phyloP scores from a whole-genome alignment of 495 filamentous ascomycete species.

The Daldinia bambusicola region DNA sequence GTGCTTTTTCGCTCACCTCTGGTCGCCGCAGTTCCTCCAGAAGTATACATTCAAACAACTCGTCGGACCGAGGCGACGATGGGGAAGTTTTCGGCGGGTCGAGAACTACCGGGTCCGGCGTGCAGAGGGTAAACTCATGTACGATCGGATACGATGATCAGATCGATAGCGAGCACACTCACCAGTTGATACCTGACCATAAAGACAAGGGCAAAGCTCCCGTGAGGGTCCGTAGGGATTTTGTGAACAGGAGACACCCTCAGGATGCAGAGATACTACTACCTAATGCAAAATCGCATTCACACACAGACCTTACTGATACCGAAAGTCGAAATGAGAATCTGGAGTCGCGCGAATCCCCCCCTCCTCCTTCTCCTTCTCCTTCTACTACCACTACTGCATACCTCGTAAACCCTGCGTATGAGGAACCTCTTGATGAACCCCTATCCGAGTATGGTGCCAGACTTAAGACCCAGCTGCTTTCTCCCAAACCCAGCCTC shows the following conservation, averaged over 20 bases:
- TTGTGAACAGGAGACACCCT: not conserved
- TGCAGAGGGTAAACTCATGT: not conserved
- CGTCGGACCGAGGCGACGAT: conserved; percentile 2
- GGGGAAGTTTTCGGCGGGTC: conserved; percentile 6
- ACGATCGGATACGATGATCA: conserved; percentile 1
- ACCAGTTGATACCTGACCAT: not conserved
- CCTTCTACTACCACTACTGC: not conserved
- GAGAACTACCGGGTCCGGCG: not conserved
- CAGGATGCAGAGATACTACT: conserved; percentile 1
- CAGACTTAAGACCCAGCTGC: not conserved
- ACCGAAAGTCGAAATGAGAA: conserved; percentile 3
- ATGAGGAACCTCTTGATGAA: not conserved
- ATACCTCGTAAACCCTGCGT: not conserved
- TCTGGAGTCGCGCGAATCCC: not conserved
- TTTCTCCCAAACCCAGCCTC: not conserved
- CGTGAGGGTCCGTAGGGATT: conserved; percentile 4
- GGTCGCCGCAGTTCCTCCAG: too few relatives aligned
- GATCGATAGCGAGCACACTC: not conserved
- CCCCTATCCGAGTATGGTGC: not conserved
- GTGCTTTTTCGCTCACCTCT: not conserved
- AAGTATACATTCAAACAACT: not conserved
- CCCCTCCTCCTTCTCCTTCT: not conserved
- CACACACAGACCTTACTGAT: not conserved
- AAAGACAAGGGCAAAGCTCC: conserved; percentile 20
- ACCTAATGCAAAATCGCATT: conserved; percentile 3